Evolutionary conservation across 2,329 filamentous ascomycete species (phyloP), one percentile per base, ranked within the genome.

Genomic region (Colletotrichum sojae): DNA sequence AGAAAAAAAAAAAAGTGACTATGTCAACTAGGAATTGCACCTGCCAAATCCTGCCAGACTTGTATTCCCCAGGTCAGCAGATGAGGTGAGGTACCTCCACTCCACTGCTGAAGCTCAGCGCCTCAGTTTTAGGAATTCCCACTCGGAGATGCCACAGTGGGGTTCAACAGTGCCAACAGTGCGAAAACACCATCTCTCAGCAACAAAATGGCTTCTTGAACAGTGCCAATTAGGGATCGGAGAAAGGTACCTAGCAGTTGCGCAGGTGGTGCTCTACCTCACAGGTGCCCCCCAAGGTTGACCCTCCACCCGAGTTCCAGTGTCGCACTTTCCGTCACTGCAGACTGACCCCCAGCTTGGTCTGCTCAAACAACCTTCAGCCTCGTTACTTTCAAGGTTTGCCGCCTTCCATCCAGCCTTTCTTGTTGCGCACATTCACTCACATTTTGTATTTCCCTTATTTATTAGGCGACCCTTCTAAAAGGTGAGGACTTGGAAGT

Each of bases 251-350:
- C 25, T 66, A 6, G n/a, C 39, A 25, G 20, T 40, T 22, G 12
- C 51, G 13, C 13, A 43, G 18, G 15, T 49, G 61, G 43, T n/a
- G 57, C 36, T 53, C 46, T 43, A 51, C 63, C 64, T 52, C 55
- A 67, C 55, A 36, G 31, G 10, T 8, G 31, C 31, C 31, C 31
- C 31, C 31, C 31, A 36, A 36, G 31, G 43, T 55, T 69, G 62
- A 52, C 54, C 61, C 54, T 69, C 62, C 62, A 67, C 54, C 48
- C 60, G 25, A 18, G 45, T 53, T 20, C 59, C 39, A 40, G 43
- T 61, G 63, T 69, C 62, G 43, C 63, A 69, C 67, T 67, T 69
- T 67, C 67, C 56, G 62, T 69, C 67, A 69, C 67, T 69, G 63
- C 51, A 67, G 55, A 56, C 55, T 60, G 54, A 36, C 58, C 58